Evolutionary conservation across 2,329 filamentous ascomycete species (phyloP), one percentile per base, ranked within the genome.

Genomic region (Pseudopyricularia javanii): DNA sequence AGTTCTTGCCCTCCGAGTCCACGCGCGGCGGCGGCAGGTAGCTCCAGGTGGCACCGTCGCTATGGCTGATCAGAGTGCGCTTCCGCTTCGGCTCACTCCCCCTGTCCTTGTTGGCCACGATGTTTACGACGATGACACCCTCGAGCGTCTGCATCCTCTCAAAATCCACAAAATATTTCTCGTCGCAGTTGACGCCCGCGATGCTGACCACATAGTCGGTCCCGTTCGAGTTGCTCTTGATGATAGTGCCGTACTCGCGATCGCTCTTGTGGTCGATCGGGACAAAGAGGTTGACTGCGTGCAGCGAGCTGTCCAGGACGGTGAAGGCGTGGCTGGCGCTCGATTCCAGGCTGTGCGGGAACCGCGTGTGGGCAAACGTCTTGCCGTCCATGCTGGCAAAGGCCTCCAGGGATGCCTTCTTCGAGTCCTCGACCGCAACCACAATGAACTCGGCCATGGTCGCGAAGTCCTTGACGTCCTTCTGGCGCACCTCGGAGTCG

Each of bases 161-260:
- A 67, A 95, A 98, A 64, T 98, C 93, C 47, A 95, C 91, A 62
- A 84, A 96, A 45, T 84, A 90, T 2, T 66, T 60, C 12, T 76
- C 71, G 63, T 96, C 83, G 59, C 88, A 80, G 67, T 97, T 96
- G 63, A 97, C 89, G 20, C 80, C 81, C 49, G 80, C 74, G 24
- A 93, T 75, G 66, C 88, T 94, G 58, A 95, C 73, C 12, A 95
- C 88, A 62, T 96, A 98, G 1, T 87, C 93, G 1, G 93, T 98
- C 52, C 93, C 93, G 64, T 98, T 97, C 61, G 90, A 96, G 72
- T 98, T 98, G 64, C 90, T 96, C 79, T 97, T 98, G 68, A 98
- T 82, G 60, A 98, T 88, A 24, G 86, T 85, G 35, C 93, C 93
- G 60, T 87, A 90, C 55, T 86, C 80, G 50, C 78, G 80, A 17